Conservation (phyloP, 2,329 filamentous ascomycete genomes). For the Ascosphaera apis region DNA sequence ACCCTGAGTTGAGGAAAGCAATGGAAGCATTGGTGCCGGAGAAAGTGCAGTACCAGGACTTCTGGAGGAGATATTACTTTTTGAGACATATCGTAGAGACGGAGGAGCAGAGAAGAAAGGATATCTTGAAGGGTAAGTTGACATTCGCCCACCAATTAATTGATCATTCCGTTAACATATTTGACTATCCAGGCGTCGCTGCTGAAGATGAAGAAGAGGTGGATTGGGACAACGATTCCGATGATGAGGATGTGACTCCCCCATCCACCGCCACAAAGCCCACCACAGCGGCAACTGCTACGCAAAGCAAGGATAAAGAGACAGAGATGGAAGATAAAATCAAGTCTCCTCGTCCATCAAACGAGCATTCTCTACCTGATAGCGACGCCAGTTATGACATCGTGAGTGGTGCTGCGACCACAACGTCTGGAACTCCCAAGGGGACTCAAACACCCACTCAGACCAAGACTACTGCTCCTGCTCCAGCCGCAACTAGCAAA, state of each 20-base stretch:
- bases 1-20: slow-evolving; percentile 58
- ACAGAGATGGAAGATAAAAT: background rate
- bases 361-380: slow-evolving; percentile 73
- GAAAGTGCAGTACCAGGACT: slow-evolving; percentile 64
- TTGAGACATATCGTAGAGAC: slow-evolving; percentile 78
- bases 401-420: slow-evolving; percentile 59
- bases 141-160: background rate
- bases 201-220: slow-evolving; percentile 43
- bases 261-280: background rate
- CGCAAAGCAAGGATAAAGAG: background rate
- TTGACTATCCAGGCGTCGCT: slow-evolving; percentile 14
- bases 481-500: slow-evolving; percentile 10
- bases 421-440: slow-evolving; percentile 44
- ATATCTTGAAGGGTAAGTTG: slow-evolving; percentile 64
- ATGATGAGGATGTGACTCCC: slow-evolving; percentile 20
- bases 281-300: background rate
- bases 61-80: slow-evolving; percentile 95
- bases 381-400: slow-evolving; percentile 95
- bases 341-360: slow-evolving; percentile 36
- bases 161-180: slow-evolving; percentile 1
- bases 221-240: slow-evolving; percentile 49
- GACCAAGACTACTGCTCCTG: slow-evolving; percentile 21
- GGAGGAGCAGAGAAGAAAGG: slow-evolving; percentile 67
- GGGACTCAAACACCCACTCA: slow-evolving; percentile 28
- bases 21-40: slow-evolving; percentile 97